Evolutionary conservation across 2,329 filamentous ascomycete species (phyloP).

Genomic region (Calonectria pseudoturangicola): DNA sequence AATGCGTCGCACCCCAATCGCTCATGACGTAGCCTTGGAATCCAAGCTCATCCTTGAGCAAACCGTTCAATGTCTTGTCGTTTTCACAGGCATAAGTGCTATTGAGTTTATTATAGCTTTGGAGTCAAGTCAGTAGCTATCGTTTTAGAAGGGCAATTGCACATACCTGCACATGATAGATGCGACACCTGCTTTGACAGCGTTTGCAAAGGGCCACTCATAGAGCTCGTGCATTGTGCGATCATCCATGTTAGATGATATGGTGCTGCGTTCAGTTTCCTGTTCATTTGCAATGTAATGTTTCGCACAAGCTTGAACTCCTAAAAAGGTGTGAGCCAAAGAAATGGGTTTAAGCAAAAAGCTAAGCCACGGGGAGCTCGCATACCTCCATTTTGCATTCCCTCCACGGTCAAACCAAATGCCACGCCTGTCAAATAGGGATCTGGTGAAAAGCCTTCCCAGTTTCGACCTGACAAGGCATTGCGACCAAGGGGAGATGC

Average conservation of each 20-base stretch:
- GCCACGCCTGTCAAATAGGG: slow-evolving; percentile 18
- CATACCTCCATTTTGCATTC: slow-evolving; percentile 19
- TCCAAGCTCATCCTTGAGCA: slow-evolving; percentile 69
- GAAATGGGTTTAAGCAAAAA: not conserved
- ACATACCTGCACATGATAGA: slow-evolving; percentile 62
- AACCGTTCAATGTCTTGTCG: slow-evolving; percentile 66
- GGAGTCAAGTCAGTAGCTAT: not conserved
- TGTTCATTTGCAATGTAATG: slow-evolving; percentile 28
- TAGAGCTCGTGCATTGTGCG: slow-evolving; percentile 72
- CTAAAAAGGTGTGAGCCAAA: not conserved
- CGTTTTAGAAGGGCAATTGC: too few species aligned
- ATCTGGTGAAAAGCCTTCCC: slow-evolving; percentile 30
- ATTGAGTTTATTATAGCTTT: slow-evolving; percentile 65
- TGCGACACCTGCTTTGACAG: slow-evolving; percentile 53
- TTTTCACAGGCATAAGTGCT: slow-evolving; percentile 70
- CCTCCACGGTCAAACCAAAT: slow-evolving; percentile 11
- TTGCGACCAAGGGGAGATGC: slow-evolving; percentile 18
- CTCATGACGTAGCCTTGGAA: slow-evolving; percentile 68
- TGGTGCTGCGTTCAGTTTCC: slow-evolving; percentile 21
- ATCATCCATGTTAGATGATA: slow-evolving; percentile 69
- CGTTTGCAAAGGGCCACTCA: slow-evolving; percentile 55
- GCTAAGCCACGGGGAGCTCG: not conserved
- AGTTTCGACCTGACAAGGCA: slow-evolving; percentile 19
- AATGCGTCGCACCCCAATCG: slow-evolving; percentile 64
- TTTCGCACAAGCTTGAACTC: slow-evolving; percentile 23